Evolutionary conservation across 2,329 filamentous ascomycete genomes (phyloP).

Genomic region (Rhynchosporium agropyri): DNA sequence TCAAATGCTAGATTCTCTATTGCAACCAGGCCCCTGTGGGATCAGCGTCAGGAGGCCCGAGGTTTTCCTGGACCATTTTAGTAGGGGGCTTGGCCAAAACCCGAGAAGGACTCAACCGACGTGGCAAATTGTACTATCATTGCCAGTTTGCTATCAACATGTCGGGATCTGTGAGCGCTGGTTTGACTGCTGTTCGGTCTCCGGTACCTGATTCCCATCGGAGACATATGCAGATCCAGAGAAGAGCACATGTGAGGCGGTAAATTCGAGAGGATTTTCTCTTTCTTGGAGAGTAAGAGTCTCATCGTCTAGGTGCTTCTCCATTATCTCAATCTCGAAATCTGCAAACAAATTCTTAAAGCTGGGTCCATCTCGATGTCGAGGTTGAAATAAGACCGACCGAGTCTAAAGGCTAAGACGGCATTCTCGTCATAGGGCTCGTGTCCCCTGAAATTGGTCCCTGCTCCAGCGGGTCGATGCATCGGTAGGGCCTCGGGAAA

Average conservation of each 20-base stretch:
- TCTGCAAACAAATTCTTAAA: constrained; percentile 1
- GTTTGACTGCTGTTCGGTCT: neutral
- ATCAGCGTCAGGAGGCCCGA: no score
- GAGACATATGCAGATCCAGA: neutral
- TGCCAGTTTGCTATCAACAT: neutral
- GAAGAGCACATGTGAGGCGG: neutral
- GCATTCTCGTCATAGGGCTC: constrained; percentile 11
- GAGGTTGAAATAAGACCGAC: constrained; percentile 14
- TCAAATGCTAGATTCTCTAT: no score
- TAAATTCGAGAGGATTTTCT: neutral
- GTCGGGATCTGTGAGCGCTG: neutral
- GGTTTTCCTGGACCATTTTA: no score
- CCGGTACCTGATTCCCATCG: constrained; percentile 7
- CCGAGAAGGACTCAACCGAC: neutral
- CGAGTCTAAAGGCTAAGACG: neutral
- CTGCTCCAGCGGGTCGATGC: constrained; percentile 2
- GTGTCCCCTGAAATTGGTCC: neutral
- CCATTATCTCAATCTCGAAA: neutral
- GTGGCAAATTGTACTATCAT: neutral
- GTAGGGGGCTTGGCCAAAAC: no score
- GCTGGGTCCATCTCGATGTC: neutral
- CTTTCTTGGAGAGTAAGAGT: neutral
- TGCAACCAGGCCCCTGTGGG: no score
- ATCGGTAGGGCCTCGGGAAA: constrained; percentile 2
- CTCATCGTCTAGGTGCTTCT: neutral